These are phyloP conservation scores for Lichtheimia ornata DNA, from an alignment of 371 early-diverging fungal species.

Conservation along the genomic window DNA sequence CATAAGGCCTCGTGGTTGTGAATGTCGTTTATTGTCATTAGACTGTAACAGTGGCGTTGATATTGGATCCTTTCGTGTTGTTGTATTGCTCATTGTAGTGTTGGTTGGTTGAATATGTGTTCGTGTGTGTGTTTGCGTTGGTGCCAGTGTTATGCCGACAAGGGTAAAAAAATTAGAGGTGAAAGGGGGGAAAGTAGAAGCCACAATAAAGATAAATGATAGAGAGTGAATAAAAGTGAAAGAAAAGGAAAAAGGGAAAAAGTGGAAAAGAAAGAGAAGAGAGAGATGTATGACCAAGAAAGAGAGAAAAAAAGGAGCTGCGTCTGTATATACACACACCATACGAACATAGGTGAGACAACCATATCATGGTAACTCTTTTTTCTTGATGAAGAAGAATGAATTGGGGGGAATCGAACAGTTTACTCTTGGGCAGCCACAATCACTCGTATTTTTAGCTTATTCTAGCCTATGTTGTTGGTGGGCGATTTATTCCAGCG, in stretches of 20 bases:
- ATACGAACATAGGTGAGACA: too few relatives aligned
- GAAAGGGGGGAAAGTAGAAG: background rate
- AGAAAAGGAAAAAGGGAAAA: constrained; percentile 8
- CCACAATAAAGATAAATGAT: constrained; percentile 6
- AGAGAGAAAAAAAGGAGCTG: background rate
- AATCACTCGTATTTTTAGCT: constrained; percentile 9
- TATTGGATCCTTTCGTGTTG: constrained; percentile 1
- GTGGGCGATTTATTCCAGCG: constrained; percentile 1
- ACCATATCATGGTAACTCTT: too few relatives aligned
- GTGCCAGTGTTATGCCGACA: constrained; percentile 5
- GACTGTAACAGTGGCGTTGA: too few relatives aligned
- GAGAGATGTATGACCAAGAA: background rate
- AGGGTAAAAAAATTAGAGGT: constrained; percentile 1
- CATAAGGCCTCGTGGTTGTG: background rate
- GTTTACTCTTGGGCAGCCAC: too few relatives aligned
- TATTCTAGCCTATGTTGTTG: background rate
- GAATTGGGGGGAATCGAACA: too few relatives aligned
- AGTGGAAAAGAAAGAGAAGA: background rate
- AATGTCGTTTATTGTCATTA: constrained; percentile 1
- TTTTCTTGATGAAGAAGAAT: too few relatives aligned
- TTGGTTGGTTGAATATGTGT: background rate
- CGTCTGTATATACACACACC: too few relatives aligned
- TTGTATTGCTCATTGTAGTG: background rate
- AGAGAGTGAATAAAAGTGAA: constrained; percentile 2
- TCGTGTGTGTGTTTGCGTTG: too few relatives aligned